Percentiles rank a stretch among this genome's conserved stretches.
Evolutionary conservation across 176 grass and related monocot species (phyloP).

Genomic region (Raddia distichophylla): DNA sequence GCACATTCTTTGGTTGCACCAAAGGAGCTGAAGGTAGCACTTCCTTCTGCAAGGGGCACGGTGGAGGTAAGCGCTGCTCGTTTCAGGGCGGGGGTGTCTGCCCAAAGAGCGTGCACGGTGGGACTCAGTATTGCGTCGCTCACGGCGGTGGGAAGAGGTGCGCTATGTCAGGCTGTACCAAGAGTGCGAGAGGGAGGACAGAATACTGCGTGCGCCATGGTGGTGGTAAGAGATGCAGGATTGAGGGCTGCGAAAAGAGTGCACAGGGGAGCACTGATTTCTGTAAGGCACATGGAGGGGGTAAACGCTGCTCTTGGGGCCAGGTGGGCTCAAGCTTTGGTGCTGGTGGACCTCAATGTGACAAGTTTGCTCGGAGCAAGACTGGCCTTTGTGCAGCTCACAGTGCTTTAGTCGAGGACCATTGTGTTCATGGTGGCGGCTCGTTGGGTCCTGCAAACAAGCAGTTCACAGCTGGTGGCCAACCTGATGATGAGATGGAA

Average conservation of each 20-base stretch:
- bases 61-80: slow-evolving; percentile 76
- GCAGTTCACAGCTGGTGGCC: background rate
- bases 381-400: slow-evolving; percentile 61
- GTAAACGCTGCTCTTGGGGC: slow-evolving; percentile 62
- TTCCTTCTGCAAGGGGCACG: slow-evolving; percentile 73
- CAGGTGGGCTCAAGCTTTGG: slow-evolving; percentile 38
- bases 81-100: slow-evolving; percentile 73
- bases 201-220: slow-evolving; percentile 74
- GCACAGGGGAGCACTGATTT: slow-evolving; percentile 76
- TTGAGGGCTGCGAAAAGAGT: slow-evolving; percentile 58
- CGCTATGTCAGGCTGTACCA: slow-evolving; percentile 56
- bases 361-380: slow-evolving; percentile 63
- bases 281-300: slow-evolving; percentile 68
- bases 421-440: slow-evolving; percentile 53
- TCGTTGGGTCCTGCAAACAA: slow-evolving; percentile 39
- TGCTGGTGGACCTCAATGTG: slow-evolving; percentile 41
- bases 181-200: slow-evolving; percentile 73
- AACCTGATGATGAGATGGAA: slow-evolving; percentile 27
- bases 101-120: slow-evolving; percentile 70
- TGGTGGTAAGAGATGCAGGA: slow-evolving; percentile 66
- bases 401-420: slow-evolving; percentile 57
- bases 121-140: slow-evolving; percentile 66
- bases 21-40: slow-evolving; percentile 90
- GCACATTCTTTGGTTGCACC: slow-evolving; percentile 69
- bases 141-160: slow-evolving; percentile 82